phyloP scores from a whole-genome alignment of 2,329 filamentous ascomycete species.

The Aspergillus versicolor region DNA sequence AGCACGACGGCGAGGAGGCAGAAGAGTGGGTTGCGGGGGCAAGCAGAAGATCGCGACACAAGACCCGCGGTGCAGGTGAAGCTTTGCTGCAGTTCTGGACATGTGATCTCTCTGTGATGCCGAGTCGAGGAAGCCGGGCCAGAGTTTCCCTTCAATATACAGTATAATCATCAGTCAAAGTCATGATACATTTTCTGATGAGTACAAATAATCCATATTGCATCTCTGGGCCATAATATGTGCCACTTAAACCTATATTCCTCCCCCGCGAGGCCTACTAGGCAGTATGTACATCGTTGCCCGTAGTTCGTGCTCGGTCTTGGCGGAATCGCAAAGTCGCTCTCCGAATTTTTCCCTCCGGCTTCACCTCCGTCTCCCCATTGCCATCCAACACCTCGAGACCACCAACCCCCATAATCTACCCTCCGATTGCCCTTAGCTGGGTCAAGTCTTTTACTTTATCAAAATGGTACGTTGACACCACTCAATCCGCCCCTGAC shows the following conservation, averaged over 20 bases:
- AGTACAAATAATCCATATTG: too few relatives aligned
- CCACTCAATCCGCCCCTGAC: background rate
- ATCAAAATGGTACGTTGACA: constrained; percentile 12
- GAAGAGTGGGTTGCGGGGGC: constrained; percentile 6
- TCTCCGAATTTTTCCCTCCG: constrained; percentile 22
- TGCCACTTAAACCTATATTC: background rate
- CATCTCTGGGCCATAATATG: background rate
- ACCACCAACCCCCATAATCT: background rate
- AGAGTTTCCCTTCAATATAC: too few relatives aligned
- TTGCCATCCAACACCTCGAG: constrained; percentile 11
- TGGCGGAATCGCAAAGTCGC: constrained; percentile 9
- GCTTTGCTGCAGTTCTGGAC: constrained; percentile 14
- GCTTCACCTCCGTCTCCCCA: constrained; percentile 17
- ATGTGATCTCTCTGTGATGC: constrained; percentile 17
- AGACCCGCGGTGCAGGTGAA: constrained; percentile 16
- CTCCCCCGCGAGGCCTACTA: background rate
- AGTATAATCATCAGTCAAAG: too few relatives aligned
- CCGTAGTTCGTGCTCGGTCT: background rate
- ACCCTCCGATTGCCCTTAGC: background rate
- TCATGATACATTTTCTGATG: too few relatives aligned
- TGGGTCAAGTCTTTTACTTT: constrained; percentile 2
- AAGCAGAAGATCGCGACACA: background rate
- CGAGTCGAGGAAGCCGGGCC: background rate
- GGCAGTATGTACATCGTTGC: background rate
- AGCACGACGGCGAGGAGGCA: constrained; percentile 3